Evolutionary conservation across 169 alveolate genomes (phyloP).

Genomic region (Plasmodium reichenowi): DNA sequence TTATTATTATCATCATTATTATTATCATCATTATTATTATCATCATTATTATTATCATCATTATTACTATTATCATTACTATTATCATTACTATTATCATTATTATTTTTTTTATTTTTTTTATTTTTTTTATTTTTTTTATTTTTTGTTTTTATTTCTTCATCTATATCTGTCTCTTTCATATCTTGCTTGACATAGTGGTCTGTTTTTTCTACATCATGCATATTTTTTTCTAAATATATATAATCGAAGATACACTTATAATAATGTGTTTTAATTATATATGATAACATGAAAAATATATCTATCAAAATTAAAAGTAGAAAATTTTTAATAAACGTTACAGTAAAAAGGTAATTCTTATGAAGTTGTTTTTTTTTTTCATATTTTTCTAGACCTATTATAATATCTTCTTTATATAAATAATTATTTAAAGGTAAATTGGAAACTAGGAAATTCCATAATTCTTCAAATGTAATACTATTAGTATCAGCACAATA

Average conservation of each 20-base stretch:
- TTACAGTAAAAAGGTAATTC: slow-evolving; percentile 43
- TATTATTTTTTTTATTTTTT: neutral
- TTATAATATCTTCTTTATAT: slow-evolving; percentile 53
- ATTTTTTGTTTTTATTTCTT: neutral
- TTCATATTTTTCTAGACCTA: slow-evolving; percentile 44
- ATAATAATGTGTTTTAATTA: slow-evolving; percentile 9
- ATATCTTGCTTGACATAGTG: neutral
- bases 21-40: neutral
- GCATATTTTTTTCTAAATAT: neutral
- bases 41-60: neutral
- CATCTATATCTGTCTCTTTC: neutral
- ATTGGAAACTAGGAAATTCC: slow-evolving; percentile 57
- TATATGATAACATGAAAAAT: slow-evolving; percentile 31
- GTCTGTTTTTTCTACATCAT: neutral
- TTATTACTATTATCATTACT: no score
- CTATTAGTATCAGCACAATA: slow-evolving; percentile 71
- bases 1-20: neutral
- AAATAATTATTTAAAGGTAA: slow-evolving; percentile 58
- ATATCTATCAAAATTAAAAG: slow-evolving; percentile 41
- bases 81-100: neutral
- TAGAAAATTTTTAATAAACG: slow-evolving; percentile 42
- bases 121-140: neutral
- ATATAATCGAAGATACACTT: neutral
- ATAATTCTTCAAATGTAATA: slow-evolving; percentile 61
- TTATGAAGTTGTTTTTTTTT: slow-evolving; percentile 19